Conservation (phyloP, 1,139 yeast genomes). For the Yamadazyma diddensiae region DNA sequence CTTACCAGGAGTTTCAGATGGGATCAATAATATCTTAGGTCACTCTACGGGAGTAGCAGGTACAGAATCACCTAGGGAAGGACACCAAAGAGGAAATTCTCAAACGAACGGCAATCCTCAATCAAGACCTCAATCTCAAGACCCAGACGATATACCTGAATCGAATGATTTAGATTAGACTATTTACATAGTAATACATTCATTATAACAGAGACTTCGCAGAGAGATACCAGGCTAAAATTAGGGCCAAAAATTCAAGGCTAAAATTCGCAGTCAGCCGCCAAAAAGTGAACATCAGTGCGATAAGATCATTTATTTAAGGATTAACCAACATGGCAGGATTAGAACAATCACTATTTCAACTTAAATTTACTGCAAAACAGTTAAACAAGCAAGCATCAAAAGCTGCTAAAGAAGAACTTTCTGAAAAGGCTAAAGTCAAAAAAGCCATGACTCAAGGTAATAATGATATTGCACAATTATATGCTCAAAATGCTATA, state of each 20-base stretch:
- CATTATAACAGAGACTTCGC: too few species aligned
- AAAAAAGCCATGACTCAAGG: slow-evolving; percentile 88
- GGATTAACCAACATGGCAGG: slow-evolving; percentile 34
- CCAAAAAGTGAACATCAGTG: too few species aligned
- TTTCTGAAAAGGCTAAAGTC: slow-evolving; percentile 80
- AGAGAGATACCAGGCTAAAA: too few species aligned
- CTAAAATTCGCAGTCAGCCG: slow-evolving; percentile 2
- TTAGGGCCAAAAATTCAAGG: too few species aligned
- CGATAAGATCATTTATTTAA: slow-evolving; percentile 1
- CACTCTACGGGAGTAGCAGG: slow-evolving; percentile 14
- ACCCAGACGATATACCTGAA: neutral
- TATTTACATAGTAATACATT: too few species aligned
- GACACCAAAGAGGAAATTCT: too few species aligned
- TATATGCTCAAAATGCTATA: slow-evolving; percentile 95
- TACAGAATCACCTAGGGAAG: too few species aligned
- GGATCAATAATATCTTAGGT: slow-evolving; percentile 13
- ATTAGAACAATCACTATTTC: slow-evolving; percentile 46
- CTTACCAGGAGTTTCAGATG: slow-evolving; percentile 12
- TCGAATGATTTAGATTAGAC: slow-evolving; percentile 1
- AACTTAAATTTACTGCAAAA: slow-evolving; percentile 82
- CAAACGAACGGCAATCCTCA: too few species aligned
- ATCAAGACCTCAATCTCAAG: too few species aligned
- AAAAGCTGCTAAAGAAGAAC: slow-evolving; percentile 88
- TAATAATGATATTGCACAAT: slow-evolving; percentile 86
- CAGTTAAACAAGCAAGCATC: slow-evolving; percentile 87